Evolutionary conservation across 257 asterid genomes (phyloP).

Genomic region (Fraxinus excelsior): DNA sequence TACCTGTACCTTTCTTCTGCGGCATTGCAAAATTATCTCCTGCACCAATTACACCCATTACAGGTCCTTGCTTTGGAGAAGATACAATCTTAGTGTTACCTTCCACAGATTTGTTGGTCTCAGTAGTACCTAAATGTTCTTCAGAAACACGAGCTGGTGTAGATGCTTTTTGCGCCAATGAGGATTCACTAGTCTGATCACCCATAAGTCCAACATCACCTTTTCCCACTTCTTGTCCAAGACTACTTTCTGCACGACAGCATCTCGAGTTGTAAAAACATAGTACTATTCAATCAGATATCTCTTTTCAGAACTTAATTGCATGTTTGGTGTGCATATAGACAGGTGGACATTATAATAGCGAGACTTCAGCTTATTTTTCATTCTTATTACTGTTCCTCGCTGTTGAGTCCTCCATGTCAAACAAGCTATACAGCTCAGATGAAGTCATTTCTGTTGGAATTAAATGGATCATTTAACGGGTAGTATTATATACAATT

Average conservation of each 20-base stretch:
- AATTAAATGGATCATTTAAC: not conserved
- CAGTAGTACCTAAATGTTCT: not conserved
- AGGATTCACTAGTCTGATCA: constrained; percentile 35
- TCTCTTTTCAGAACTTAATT: not conserved
- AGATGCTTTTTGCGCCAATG: constrained; percentile 12
- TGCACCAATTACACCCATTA: constrained; percentile 11
- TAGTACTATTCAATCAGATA: not conserved
- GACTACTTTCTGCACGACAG: constrained; percentile 40
- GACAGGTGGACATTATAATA: not conserved
- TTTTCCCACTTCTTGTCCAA: constrained; percentile 20
- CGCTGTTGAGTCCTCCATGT: not conserved
- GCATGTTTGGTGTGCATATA: not conserved
- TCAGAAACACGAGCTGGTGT: constrained; percentile 25
- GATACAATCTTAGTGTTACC: constrained; percentile 10
- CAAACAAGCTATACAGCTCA: not conserved
- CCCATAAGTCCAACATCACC: constrained; percentile 19
- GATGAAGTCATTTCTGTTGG: not conserved
- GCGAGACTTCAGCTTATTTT: not conserved
- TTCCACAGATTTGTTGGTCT: constrained; percentile 11
- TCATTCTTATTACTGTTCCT: not conserved
- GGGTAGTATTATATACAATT: not conserved
- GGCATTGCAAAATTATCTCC: constrained; percentile 25
- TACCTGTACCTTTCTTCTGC: constrained; percentile 37
- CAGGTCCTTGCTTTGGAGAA: constrained; percentile 25
- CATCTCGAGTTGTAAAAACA: constrained; percentile 22